Base-by-base conservation (phyloP, 805 yeast genomes). In the Candida sonorensis region DNA sequence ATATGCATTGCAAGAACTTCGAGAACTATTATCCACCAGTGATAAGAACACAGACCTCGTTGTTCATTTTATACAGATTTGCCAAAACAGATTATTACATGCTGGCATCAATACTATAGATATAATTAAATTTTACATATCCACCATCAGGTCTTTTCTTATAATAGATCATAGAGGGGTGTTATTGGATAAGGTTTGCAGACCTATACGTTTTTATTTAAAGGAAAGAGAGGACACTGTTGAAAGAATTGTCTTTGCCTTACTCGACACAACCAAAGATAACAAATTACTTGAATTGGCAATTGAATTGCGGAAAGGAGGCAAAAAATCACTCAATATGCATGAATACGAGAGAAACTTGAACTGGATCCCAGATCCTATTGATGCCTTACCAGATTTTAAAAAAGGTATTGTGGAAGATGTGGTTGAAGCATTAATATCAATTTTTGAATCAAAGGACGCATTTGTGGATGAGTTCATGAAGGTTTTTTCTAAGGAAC, bases 311-410 rank as follows among this genome's bases (percentile, higher is more conserved):
- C 34, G 58, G 7, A 57, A 61, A 33, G 57, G 49, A 10, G 50
- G 46, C 10, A 48, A 53, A 14, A 43, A 44, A 4, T 49, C 26
- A 41, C 55, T 13, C 34, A 41, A 30, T 38, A 48, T 30, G 31
- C 47, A 19, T 5, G 74, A 71, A 26, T 74, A 67, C 24, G 49
- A 62, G 30, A 43, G 61, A 9, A 77, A 71, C 41, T 47, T 75
- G 3, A 61, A 69, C 29, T 85, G 95, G 95, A 53, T 55, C 7
- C 95, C 95, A 0, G 94, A 84, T 44, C 95, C 95, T 0, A 69
- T 83, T 11, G 95, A 86, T 58, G 94, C 95, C 0, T 69, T 87
- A n/a, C 84, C 88, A 0, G 94, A 85, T 53, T 86, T 82, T 59
- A 69, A 72, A 27, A 72, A 74, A 38, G 69, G 67, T 9, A 66